Evolutionary conservation across 2,329 filamentous ascomycete genomes (phyloP).

Genomic region (Emericellopsis atlantica): DNA sequence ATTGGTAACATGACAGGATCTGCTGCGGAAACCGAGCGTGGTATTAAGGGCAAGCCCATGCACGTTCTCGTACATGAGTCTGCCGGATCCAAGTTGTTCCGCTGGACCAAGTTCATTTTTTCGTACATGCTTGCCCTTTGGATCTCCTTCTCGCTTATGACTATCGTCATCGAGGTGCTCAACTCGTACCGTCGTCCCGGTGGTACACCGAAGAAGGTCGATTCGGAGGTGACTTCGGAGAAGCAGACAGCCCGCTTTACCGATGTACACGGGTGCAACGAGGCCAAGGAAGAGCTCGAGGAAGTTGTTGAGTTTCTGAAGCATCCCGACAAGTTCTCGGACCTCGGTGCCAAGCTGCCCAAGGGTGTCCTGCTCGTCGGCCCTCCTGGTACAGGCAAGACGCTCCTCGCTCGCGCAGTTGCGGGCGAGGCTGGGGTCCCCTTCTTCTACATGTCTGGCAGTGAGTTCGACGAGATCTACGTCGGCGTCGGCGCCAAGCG

Average conservation of each 20-base stretch:
- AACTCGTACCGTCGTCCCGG: slow-evolving; percentile 54
- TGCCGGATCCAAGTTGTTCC: slow-evolving; percentile 65
- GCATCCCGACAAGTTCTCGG: slow-evolving; percentile 85
- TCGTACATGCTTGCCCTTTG: slow-evolving; percentile 72
- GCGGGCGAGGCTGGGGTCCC: slow-evolving; percentile 94
- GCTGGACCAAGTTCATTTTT: slow-evolving; percentile 79
- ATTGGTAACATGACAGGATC: slow-evolving; percentile 27
- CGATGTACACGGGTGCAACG: slow-evolving; percentile 94
- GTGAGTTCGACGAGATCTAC: slow-evolving; percentile 96
- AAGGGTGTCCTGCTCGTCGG: slow-evolving; percentile 94
- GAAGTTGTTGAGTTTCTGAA: slow-evolving; percentile 94
- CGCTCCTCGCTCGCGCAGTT: slow-evolving; percentile 84
- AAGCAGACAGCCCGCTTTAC: slow-evolving; percentile 83
- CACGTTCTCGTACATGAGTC: slow-evolving; percentile 95
- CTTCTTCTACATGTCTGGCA: slow-evolving; percentile 99
- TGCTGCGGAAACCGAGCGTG: slow-evolving; percentile 42
- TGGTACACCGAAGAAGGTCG: slow-evolving; percentile 48
- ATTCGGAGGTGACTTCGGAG: slow-evolving; percentile 82
- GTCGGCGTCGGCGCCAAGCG: slow-evolving; percentile 95
- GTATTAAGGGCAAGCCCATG: slow-evolving; percentile 72
- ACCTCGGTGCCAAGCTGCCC: slow-evolving; percentile 88
- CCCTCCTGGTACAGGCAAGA: slow-evolving; percentile 95
- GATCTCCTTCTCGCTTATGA: slow-evolving; percentile 64
- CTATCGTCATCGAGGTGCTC: slow-evolving; percentile 70
- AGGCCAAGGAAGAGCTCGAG: slow-evolving; percentile 95